Conservation (phyloP, 306 rosid genomes). For the Delonix regia region DNA sequence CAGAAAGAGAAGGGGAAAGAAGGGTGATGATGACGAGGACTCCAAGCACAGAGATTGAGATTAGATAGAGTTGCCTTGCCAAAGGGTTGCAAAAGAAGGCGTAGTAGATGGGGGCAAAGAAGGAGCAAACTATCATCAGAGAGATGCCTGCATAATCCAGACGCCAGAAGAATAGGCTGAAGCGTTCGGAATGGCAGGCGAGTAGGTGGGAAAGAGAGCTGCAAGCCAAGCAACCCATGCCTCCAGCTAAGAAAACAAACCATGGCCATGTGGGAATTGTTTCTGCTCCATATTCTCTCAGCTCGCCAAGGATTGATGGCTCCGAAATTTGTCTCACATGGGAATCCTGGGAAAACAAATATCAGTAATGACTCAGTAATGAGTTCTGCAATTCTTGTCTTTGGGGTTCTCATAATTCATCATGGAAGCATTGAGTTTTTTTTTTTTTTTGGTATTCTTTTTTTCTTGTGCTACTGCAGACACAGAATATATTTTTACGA, state of each 20-base stretch:
- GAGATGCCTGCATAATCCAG: conserved; percentile 92
- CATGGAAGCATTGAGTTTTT: neutral
- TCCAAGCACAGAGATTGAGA: conserved; percentile 72
- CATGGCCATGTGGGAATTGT: conserved; percentile 83
- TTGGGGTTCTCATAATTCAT: neutral
- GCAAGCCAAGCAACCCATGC: conserved; percentile 83
- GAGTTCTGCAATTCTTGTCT: neutral
- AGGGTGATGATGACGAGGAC: conserved; percentile 62
- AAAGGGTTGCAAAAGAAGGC: conserved; percentile 69
- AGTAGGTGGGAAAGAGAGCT: conserved; percentile 85
- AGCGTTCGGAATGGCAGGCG: conserved; percentile 83
- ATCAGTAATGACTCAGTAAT: neutral
- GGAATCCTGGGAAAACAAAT: conserved; percentile 44
- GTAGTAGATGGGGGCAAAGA: conserved; percentile 87
- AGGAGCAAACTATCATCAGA: conserved; percentile 82
- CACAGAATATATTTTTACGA: too few relatives aligned
- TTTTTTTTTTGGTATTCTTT: neutral
- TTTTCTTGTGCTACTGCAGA: neutral
- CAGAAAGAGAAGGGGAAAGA: conserved; percentile 66
- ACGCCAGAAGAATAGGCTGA: conserved; percentile 81
- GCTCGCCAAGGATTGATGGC: conserved; percentile 32
- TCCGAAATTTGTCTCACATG: conserved; percentile 43
- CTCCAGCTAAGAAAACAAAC: conserved; percentile 81
- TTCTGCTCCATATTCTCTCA: conserved; percentile 33
- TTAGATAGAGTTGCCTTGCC: conserved; percentile 56